Percentiles rank a stretch among this genome's conserved stretches.
Conservation (phyloP, 371 early-diverging fungal genomes). For the Gilbertella persicaria region DNA sequence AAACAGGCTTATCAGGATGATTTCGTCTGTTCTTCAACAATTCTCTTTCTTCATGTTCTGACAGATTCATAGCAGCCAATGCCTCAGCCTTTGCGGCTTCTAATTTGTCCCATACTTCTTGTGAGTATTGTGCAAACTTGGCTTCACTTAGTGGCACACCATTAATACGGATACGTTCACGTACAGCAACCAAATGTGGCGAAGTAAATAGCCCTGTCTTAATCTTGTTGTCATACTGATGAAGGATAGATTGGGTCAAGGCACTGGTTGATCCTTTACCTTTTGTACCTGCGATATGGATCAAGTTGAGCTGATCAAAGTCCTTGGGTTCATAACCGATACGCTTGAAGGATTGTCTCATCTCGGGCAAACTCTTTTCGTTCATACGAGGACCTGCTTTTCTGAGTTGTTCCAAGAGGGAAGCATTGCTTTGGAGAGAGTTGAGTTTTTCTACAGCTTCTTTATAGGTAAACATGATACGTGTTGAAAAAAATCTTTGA, state of each 20-base stretch:
- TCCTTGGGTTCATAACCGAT: constrained; percentile 73
- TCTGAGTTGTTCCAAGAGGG: constrained; percentile 71
- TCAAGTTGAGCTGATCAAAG: constrained; percentile 72
- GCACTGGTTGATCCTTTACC: constrained; percentile 88
- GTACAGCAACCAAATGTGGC: constrained; percentile 90
- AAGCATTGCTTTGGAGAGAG: constrained; percentile 80
- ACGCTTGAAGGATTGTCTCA: constrained; percentile 63
- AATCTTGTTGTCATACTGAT: constrained; percentile 39
- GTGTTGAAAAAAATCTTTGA: constrained; percentile 2
- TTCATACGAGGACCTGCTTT: constrained; percentile 74
- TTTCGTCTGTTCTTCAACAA: constrained; percentile 39
- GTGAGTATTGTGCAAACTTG: constrained; percentile 85
- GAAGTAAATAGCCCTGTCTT: constrained; percentile 87
- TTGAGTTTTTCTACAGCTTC: constrained; percentile 78
- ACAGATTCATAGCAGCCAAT: constrained; percentile 23
- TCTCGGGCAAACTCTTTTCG: constrained; percentile 70
- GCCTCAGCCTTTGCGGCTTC: constrained; percentile 54
- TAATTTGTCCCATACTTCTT: constrained; percentile 80
- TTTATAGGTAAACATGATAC: constrained; percentile 22
- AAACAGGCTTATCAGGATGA: constrained; percentile 75
- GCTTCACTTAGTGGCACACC: constrained; percentile 79
- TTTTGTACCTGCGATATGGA: constrained; percentile 87
- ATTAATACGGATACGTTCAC: constrained; percentile 94
- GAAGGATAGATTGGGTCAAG: constrained; percentile 69
- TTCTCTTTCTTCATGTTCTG: constrained; percentile 23